Evolutionary conservation across 768 basidiomycete species (phyloP).

Genomic region (Kwoniella mangroviensis): DNA sequence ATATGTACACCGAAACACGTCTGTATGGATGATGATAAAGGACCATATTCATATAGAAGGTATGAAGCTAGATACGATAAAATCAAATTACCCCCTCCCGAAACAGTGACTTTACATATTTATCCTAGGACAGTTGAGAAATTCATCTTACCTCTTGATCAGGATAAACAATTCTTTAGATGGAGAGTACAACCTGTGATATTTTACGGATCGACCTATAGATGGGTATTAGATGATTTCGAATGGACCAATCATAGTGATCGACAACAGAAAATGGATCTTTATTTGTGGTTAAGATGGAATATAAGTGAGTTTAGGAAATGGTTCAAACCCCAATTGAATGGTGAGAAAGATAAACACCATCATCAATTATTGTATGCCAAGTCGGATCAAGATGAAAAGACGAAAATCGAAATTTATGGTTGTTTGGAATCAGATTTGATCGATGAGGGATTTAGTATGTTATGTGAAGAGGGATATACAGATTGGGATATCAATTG

Average conservation of each 20-base stretch:
- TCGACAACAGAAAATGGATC: not conserved
- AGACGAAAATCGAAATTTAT: slow-evolving; percentile 6
- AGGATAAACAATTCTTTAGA: not conserved
- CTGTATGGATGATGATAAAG: slow-evolving; percentile 13
- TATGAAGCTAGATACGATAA: slow-evolving; percentile 2
- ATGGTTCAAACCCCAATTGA: not conserved
- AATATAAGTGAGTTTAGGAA: slow-evolving; percentile 4
- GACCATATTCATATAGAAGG: slow-evolving; percentile 6
- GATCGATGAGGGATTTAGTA: not conserved
- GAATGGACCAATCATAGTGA: not conserved
- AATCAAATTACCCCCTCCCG: not conserved
- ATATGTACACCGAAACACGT: slow-evolving; percentile 5
- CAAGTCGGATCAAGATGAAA: not conserved
- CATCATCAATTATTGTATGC: not conserved
- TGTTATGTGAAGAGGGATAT: not conserved
- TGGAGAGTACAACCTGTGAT: not conserved
- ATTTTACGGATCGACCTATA: slow-evolving; percentile 2
- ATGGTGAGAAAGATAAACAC: not conserved
- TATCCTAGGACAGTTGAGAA: slow-evolving; percentile 9
- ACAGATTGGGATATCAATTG: not conserved
- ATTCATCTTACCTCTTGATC: not conserved
- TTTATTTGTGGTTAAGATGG: not conserved
- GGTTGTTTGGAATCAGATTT: not conserved
- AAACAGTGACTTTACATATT: slow-evolving; percentile 1
- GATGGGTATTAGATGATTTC: slow-evolving; percentile 1